Evolutionary conservation across 257 asterid genomes (phyloP).

Genomic region (Nyctanthes arbortristis): DNA sequence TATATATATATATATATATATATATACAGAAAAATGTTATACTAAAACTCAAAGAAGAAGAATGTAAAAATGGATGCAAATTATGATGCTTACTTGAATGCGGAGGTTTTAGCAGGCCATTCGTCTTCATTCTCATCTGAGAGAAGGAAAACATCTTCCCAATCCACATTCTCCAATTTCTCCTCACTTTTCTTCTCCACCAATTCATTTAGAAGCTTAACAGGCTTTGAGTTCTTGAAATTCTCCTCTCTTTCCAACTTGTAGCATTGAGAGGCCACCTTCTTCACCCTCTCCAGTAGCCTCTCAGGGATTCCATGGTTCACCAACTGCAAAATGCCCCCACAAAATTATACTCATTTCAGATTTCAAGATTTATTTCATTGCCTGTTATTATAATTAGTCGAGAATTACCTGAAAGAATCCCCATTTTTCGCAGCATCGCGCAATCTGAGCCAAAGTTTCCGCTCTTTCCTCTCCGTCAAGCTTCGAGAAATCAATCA

Average conservation of each 20-base stretch:
- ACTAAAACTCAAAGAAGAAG: not conserved
- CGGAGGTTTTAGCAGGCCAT: conserved; percentile 56
- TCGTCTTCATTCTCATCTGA: conserved; percentile 50
- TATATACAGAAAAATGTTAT: not conserved
- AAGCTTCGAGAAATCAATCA: conserved; percentile 58
- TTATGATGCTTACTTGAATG: conserved; percentile 46
- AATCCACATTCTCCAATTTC: conserved; percentile 45
- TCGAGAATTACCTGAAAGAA: conserved; percentile 52
- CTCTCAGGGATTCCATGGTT: conserved; percentile 66
- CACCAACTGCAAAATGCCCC: conserved; percentile 37
- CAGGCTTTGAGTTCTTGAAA: conserved; percentile 48
- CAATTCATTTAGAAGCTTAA: conserved; percentile 44
- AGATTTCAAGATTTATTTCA: not conserved
- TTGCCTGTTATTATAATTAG: not conserved
- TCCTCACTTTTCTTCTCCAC: conserved; percentile 37
- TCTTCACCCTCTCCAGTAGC: conserved; percentile 61
- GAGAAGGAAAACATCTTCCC: conserved; percentile 83
- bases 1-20: not conserved
- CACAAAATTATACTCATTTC: not conserved
- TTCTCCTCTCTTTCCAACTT: conserved; percentile 47
- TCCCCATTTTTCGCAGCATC: conserved; percentile 64
- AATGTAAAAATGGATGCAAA: not conserved
- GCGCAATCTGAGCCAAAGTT: conserved; percentile 50
- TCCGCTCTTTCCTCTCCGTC: conserved; percentile 49
- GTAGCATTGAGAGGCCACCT: conserved; percentile 58